phyloP scores from a whole-genome alignment of 345 rosid genomes.

The Kernera saxatilis region DNA sequence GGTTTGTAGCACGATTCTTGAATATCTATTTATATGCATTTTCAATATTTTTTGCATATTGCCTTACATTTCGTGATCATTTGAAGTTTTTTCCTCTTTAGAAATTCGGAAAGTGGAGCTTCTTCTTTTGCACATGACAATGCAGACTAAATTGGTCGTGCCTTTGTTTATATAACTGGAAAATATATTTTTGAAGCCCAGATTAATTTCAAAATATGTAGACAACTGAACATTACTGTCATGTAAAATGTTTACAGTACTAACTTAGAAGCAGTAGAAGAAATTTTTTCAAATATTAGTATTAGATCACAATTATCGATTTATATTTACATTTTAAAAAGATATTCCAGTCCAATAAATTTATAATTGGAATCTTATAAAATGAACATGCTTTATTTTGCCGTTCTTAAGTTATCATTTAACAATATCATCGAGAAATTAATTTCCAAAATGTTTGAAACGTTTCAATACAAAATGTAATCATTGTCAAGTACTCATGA shows the following conservation, averaged over 20 bases:
- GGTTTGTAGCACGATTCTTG: background rate
- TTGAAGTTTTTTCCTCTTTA: background rate
- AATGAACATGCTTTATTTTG: background rate
- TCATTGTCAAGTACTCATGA: background rate
- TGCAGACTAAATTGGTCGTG: background rate
- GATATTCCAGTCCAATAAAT: background rate
- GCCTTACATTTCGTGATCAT: background rate
- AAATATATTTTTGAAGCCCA: background rate
- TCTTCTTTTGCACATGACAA: constrained; percentile 1
- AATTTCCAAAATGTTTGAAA: background rate
- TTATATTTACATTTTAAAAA: background rate
- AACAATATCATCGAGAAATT: background rate
- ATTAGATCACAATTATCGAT: background rate
- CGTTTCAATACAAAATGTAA: background rate
- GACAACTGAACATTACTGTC: background rate
- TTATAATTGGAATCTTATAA: background rate
- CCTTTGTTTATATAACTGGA: background rate
- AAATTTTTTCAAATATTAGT: background rate
- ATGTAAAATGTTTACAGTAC: background rate
- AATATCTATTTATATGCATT: background rate
- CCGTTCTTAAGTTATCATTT: background rate
- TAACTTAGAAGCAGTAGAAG: background rate
- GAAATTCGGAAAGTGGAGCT: background rate
- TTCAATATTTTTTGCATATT: background rate
- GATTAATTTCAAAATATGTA: background rate